Percentiles rank a stretch among this genome's conserved stretches.
phyloP scores from a whole-genome alignment of 495 filamentous ascomycete genomes.

The Neurospora cerealis region DNA sequence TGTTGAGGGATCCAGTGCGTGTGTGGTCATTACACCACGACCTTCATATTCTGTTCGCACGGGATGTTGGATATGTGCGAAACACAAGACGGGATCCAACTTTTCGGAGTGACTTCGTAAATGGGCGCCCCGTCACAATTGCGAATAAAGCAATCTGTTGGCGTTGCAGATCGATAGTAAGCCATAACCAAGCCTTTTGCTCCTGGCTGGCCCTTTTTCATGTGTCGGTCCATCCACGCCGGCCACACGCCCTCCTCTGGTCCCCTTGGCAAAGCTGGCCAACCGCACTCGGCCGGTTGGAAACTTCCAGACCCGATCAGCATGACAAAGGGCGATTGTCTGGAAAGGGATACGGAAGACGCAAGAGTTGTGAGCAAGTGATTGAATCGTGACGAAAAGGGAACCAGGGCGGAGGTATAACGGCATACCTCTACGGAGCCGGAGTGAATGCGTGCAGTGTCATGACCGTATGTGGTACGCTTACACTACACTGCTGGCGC shows the following conservation, averaged over 20 bases:
- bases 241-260: not conserved
- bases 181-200: not conserved
- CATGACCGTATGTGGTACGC: not conserved
- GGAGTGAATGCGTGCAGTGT: not conserved
- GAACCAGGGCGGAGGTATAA: not conserved
- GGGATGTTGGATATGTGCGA: not conserved
- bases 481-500: not conserved
- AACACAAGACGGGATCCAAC: not conserved
- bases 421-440: not conserved
- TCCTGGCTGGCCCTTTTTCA: not conserved
- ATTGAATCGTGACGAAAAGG: not conserved
- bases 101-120: not conserved
- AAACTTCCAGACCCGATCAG: not conserved
- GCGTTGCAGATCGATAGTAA: not conserved
- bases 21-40: not conserved
- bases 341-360: not conserved
- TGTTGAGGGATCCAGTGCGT: not conserved
- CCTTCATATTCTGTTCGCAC: not conserved
- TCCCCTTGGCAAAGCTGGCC: not conserved
- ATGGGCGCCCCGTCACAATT: not conserved
- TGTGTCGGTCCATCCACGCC: not conserved
- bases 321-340: not conserved
- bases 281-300: not conserved
- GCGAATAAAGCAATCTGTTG: not conserved
- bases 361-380: not conserved